Conservation (phyloP, 1,139 yeast genomes). For the Saccharomyces pastorianus region DNA sequence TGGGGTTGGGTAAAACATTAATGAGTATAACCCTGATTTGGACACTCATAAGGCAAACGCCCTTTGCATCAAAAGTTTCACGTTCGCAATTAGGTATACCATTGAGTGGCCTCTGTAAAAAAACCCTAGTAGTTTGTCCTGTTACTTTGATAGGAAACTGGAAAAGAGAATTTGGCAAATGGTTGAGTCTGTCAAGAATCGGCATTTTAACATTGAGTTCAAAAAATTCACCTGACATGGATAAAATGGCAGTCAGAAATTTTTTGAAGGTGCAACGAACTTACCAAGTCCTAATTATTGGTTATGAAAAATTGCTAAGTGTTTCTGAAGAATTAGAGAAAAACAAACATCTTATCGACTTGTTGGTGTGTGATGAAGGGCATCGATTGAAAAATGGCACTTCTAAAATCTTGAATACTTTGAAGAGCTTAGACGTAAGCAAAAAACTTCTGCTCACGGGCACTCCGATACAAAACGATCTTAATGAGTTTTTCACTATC, state of each 20-base stretch:
- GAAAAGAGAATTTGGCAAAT: constrained; percentile 80
- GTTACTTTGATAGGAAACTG: constrained; percentile 84
- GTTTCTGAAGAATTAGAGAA: constrained; percentile 41
- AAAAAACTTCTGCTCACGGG: constrained; percentile 70
- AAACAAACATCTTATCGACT: constrained; percentile 46
- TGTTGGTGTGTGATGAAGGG: constrained; percentile 91
- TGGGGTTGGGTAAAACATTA: constrained; percentile 93
- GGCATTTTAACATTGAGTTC: constrained; percentile 49
- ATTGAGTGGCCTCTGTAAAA: constrained; percentile 32
- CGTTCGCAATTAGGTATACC: constrained; percentile 27
- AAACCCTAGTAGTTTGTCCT: constrained; percentile 80
- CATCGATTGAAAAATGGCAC: constrained; percentile 68
- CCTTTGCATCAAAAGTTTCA: constrained; percentile 32
- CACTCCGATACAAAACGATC: constrained; percentile 91
- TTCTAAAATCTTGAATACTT: constrained; percentile 60
- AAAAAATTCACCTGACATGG: constrained; percentile 41
- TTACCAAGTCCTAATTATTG: constrained; percentile 75
- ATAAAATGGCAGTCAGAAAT: constrained; percentile 48
- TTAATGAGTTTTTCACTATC: constrained; percentile 73
- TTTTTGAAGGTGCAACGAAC: constrained; percentile 60
- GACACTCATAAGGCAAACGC: constrained; percentile 75
- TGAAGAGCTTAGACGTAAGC: constrained; percentile 48
- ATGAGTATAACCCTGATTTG: constrained; percentile 78
- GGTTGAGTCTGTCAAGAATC: constrained; percentile 68
- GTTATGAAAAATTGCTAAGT: constrained; percentile 62